phyloP scores from a whole-genome alignment of 306 rosid genomes.

The Malus sylvestris region DNA sequence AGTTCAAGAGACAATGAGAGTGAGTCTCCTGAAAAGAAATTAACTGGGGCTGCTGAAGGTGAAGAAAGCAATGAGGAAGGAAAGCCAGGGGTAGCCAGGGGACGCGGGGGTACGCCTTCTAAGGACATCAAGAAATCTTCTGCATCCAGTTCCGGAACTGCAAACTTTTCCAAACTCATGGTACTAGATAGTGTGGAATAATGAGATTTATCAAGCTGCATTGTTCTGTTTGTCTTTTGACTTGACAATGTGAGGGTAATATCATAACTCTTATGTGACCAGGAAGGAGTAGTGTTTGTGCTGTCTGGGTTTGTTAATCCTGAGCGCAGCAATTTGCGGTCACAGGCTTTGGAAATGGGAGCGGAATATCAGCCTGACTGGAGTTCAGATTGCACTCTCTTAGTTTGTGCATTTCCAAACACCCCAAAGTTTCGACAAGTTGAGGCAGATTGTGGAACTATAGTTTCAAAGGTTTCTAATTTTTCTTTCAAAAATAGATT shows the following conservation, averaged over 20 bases:
- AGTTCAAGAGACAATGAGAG: slow-evolving; percentile 33
- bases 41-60: slow-evolving; percentile 25
- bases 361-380: slow-evolving; percentile 84
- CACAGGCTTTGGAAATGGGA: slow-evolving; percentile 92
- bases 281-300: slow-evolving; percentile 92
- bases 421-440: slow-evolving; percentile 91
- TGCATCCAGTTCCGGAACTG: slow-evolving; percentile 27
- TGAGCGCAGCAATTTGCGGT: slow-evolving; percentile 72
- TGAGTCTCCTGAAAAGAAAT: slow-evolving; percentile 32
- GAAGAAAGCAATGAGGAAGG: slow-evolving; percentile 25
- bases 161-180: slow-evolving; percentile 54
- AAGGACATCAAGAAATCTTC: slow-evolving; percentile 25
- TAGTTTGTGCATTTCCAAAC: slow-evolving; percentile 86
- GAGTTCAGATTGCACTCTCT: slow-evolving; percentile 74
- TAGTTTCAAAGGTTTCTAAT: slow-evolving; percentile 64
- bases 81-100: slow-evolving; percentile 28
- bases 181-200: slow-evolving; percentile 25
- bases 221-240: slow-evolving; percentile 5
- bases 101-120: not conserved
- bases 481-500: not conserved
- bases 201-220: not conserved
- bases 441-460: slow-evolving; percentile 82
- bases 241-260: slow-evolving; percentile 6
- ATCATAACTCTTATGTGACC: slow-evolving; percentile 20
- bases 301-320: slow-evolving; percentile 94